phyloP scores from a whole-genome alignment of 371 early-diverging fungal genomes.

The Mortierella sp. region DNA sequence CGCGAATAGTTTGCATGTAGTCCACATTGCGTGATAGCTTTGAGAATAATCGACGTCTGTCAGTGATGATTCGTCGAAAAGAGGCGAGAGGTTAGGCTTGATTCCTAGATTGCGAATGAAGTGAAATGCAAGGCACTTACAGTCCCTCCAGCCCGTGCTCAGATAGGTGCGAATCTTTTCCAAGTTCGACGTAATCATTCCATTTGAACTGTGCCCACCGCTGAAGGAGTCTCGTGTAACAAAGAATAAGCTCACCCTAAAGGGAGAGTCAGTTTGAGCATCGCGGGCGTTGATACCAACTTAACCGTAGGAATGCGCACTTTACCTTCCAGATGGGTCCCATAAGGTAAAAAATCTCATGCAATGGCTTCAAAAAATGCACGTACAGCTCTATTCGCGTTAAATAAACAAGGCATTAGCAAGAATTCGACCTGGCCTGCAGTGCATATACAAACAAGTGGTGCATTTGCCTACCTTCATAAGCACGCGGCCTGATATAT shows the following conservation, averaged over 20 bases:
- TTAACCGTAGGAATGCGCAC: not conserved
- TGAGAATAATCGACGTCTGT: constrained; percentile 57
- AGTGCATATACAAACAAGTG: too few species aligned
- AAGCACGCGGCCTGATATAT: constrained; percentile 59
- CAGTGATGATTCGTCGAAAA: not conserved
- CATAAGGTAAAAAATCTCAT: constrained; percentile 56
- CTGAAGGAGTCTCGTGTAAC: constrained; percentile 59
- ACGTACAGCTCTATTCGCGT: constrained; percentile 56
- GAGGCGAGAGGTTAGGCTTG: not conserved
- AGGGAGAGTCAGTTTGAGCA: not conserved
- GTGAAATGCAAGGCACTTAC: constrained; percentile 37
- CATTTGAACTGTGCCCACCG: constrained; percentile 66
- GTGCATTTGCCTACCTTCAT: constrained; percentile 55
- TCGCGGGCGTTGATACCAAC: not conserved
- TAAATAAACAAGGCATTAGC: too few species aligned
- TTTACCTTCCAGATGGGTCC: constrained; percentile 64
- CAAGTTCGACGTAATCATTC: constrained; percentile 54
- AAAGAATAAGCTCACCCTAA: constrained; percentile 59
- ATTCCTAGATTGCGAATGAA: not conserved
- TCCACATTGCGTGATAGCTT: constrained; percentile 61
- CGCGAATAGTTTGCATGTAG: constrained; percentile 61
- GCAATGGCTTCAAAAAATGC: constrained; percentile 58
- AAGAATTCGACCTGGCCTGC: too few species aligned
- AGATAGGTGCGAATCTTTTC: constrained; percentile 18
- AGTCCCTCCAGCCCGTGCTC: constrained; percentile 45